phyloP scores from a whole-genome alignment of 75 land plant genomes.

The Selaginella moellendorffii region DNA sequence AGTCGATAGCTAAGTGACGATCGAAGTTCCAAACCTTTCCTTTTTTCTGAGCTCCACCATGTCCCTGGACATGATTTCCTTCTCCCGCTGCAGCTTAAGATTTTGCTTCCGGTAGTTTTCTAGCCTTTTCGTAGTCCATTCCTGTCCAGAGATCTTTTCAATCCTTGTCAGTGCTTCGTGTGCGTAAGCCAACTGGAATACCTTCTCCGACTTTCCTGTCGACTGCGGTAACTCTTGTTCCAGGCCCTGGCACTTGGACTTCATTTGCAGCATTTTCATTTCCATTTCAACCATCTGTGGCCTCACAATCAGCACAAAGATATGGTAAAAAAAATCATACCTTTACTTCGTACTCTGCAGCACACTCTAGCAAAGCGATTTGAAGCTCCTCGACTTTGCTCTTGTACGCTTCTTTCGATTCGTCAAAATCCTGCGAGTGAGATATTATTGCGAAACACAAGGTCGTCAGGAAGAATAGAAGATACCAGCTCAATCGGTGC shows the following conservation, averaged over 20 bases:
- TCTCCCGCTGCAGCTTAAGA: conserved; percentile 21
- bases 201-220: neutral
- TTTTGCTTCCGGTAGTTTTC: conserved; percentile 21
- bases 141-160: too few species aligned
- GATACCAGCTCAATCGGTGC: neutral
- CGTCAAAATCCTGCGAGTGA: neutral
- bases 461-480: too few species aligned
- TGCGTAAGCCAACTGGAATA: too few species aligned
- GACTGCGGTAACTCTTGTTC: neutral
- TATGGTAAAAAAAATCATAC: conserved; percentile 15
- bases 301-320: neutral
- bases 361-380: conserved; percentile 31
- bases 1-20: too few species aligned
- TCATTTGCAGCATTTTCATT: conserved; percentile 18
- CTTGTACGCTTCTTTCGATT: conserved; percentile 6
- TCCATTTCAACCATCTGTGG: conserved; percentile 27
- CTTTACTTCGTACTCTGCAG: conserved; percentile 30
- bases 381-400: conserved; percentile 27
- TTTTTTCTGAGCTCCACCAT: conserved; percentile 18
- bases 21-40: conserved; percentile 15
- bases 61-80: conserved; percentile 15
- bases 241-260: neutral
- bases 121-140: conserved; percentile 5
- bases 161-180: too few species aligned
- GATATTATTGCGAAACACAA: too few species aligned